Conservation (phyloP, 169 alveolate species). For the Fabrea salina region DNA sequence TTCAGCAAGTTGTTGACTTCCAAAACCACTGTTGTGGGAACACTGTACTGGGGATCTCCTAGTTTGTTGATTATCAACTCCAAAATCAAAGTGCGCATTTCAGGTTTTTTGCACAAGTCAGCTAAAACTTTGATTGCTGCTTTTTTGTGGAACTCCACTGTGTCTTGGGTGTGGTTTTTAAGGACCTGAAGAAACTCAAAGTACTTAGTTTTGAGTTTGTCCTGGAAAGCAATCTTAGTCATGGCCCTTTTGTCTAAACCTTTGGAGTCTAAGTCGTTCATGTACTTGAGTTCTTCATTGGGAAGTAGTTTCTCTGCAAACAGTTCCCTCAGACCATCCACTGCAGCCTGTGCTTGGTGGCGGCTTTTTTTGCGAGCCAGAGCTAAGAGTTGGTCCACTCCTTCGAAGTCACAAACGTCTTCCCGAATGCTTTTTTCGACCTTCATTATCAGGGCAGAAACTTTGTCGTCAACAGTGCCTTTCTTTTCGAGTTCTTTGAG, state of each 20-base stretch:
- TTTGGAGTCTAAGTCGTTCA: not conserved
- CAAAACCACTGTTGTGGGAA: constrained; percentile 27
- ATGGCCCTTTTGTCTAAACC: not conserved
- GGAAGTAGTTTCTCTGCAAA: constrained; percentile 21
- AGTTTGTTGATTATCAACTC: constrained; percentile 5
- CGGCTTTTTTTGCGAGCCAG: constrained; percentile 25
- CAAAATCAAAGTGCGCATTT: not conserved
- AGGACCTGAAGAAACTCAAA: constrained; percentile 14
- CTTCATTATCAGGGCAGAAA: constrained; percentile 24
- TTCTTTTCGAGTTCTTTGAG: constrained; percentile 21
- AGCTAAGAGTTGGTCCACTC: not conserved
- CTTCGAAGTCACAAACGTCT: constrained; percentile 19
- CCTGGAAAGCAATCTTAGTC: not conserved
- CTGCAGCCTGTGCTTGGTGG: constrained; percentile 9
- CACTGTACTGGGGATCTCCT: not conserved
- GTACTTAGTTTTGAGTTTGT: constrained; percentile 11
- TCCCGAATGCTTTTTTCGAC: constrained; percentile 1
- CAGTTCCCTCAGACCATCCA: constrained; percentile 29
- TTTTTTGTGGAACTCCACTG: constrained; percentile 7
- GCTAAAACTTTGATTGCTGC: not conserved
- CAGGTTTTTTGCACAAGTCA: constrained; percentile 12
- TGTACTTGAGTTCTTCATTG: not conserved
- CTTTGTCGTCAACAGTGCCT: constrained; percentile 32
- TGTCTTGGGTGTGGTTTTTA: not conserved
- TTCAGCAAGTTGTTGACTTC: constrained; percentile 1